phyloP scores from a whole-genome alignment of 768 basidiomycete species.

The Agaricus blazei region DNA sequence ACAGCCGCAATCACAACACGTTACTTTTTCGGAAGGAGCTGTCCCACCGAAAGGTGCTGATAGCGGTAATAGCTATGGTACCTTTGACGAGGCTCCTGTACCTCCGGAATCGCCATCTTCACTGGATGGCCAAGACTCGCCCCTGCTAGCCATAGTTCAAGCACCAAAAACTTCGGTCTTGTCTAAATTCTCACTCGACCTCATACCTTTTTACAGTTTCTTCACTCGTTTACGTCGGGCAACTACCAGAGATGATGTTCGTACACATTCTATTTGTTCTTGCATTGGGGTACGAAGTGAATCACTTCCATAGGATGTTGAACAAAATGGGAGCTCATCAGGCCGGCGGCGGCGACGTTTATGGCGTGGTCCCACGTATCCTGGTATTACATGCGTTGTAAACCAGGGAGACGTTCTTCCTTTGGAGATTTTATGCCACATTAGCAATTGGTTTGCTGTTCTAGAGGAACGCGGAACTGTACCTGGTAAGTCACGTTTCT shows the following conservation, averaged over 20 bases:
- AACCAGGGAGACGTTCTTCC: constrained; percentile 53
- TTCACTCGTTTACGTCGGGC: constrained; percentile 11
- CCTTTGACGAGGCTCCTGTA: constrained; percentile 27
- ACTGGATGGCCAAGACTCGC: constrained; percentile 24
- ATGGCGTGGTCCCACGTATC: constrained; percentile 35
- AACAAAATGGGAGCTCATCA: constrained; percentile 13
- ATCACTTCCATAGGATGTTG: not conserved
- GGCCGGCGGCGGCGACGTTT: constrained; percentile 12
- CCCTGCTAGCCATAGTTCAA: constrained; percentile 35
- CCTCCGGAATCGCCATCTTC: constrained; percentile 16
- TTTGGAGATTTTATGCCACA: constrained; percentile 45
- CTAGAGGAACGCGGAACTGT: constrained; percentile 56
- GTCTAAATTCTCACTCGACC: constrained; percentile 27
- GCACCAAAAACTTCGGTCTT: constrained; percentile 18
- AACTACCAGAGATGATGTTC: not conserved
- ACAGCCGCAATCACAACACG: constrained; percentile 5
- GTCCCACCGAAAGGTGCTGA: constrained; percentile 11
- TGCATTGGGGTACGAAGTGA: too few species aligned
- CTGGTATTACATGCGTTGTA: constrained; percentile 24
- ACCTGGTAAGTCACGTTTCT: constrained; percentile 32
- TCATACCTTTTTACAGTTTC: constrained; percentile 35
- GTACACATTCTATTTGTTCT: not conserved
- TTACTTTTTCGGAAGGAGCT: constrained; percentile 1
- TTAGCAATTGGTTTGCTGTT: constrained; percentile 56
- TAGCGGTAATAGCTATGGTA: constrained; percentile 41